phyloP scores from a whole-genome alignment of 2,329 filamentous ascomycete genomes.

The Akanthomyces muscarius region DNA sequence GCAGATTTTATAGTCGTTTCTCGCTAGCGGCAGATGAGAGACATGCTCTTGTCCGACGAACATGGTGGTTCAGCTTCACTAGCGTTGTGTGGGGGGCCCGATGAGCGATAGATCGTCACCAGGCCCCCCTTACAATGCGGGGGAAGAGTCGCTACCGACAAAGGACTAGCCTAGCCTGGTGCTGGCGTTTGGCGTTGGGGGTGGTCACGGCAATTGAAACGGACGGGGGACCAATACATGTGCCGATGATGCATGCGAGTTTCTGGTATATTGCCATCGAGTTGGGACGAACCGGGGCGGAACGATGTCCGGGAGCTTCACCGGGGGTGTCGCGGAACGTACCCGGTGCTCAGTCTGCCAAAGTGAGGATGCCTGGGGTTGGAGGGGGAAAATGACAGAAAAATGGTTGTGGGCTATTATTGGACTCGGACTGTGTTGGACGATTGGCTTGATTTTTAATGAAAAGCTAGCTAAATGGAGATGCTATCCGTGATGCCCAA shows the following conservation, averaged over 20 bases:
- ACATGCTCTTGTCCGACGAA: neutral
- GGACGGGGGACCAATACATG: neutral
- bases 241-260: neutral
- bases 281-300: neutral
- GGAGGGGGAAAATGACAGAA: no score
- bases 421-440: neutral
- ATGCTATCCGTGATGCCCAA: neutral
- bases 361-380: no score
- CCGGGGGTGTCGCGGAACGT: neutral
- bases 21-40: neutral
- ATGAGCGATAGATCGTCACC: constrained; percentile 2
- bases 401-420: neutral
- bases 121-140: neutral
- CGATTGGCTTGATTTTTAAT: neutral
- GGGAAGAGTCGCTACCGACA: neutral
- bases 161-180: neutral
- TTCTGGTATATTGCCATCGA: neutral
- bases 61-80: neutral
- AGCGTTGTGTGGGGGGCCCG: constrained; percentile 7
- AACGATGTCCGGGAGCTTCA: neutral
- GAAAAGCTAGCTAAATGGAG: neutral
- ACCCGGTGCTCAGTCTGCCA: neutral
- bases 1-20: neutral
- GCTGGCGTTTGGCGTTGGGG: neutral
- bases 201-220: neutral